A percentile compares a stretch with the other conserved stretches of the same genome.
phyloP scores from a whole-genome alignment of 78 protist species.

The Guillardia theta region DNA sequence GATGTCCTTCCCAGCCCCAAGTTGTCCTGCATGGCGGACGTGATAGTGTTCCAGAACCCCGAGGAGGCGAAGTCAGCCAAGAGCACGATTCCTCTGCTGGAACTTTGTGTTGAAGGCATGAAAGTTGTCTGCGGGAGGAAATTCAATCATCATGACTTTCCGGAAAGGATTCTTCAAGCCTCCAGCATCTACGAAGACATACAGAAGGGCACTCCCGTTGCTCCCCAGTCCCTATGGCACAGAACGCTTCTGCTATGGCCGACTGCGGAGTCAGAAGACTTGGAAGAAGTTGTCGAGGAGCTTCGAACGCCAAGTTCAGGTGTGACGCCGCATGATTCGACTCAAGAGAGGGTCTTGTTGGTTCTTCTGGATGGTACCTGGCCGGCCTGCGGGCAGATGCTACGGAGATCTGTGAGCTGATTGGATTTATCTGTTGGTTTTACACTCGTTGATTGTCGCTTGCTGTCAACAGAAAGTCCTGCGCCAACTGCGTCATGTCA shows the following conservation, averaged over 20 bases:
- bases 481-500: background rate
- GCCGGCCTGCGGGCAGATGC: conserved; percentile 5
- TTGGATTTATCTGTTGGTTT: background rate
- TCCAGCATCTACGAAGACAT: background rate
- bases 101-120: too few relatives aligned
- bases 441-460: background rate
- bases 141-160: background rate
- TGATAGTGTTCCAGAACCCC: background rate
- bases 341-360: too few relatives aligned
- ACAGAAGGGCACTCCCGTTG: background rate
- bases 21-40: background rate
- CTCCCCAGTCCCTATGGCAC: background rate
- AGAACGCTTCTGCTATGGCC: background rate
- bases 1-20: background rate
- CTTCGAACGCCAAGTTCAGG: background rate
- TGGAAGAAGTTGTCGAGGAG: background rate
- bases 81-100: background rate
- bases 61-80: background rate
- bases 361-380: background rate
- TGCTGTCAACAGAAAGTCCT: background rate
- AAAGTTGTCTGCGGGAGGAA: background rate
- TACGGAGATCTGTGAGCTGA: background rate
- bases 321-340: too few relatives aligned
- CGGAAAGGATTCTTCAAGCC: background rate
- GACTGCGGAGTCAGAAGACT: background rate